phyloP scores from a whole-genome alignment of 768 basidiomycete genomes.

The Boletus rubroflammeus region DNA sequence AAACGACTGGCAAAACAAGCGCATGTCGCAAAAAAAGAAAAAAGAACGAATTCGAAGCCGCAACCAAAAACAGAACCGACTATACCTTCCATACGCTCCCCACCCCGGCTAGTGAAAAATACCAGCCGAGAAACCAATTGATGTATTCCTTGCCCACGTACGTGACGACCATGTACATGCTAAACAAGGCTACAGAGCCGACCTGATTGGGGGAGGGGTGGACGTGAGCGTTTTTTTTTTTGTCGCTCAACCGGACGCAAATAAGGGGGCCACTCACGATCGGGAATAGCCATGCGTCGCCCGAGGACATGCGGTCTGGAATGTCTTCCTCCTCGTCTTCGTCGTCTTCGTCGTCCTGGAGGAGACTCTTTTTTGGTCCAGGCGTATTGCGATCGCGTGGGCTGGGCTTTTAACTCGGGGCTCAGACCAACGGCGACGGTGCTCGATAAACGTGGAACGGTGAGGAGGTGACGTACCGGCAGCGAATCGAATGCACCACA shows the following conservation, averaged over 20 bases:
- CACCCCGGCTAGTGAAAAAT: constrained; percentile 63
- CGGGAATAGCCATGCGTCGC: constrained; percentile 74
- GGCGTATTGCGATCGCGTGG: neutral
- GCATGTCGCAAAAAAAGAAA: neutral
- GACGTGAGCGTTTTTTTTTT: neutral
- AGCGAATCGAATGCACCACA: constrained; percentile 67
- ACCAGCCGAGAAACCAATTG: constrained; percentile 75
- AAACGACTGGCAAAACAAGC: neutral
- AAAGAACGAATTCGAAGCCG: neutral
- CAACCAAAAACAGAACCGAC: neutral
- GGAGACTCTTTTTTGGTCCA: constrained; percentile 9
- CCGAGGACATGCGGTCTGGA: constrained; percentile 57
- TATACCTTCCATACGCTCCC: constrained; percentile 64
- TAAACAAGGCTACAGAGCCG: constrained; percentile 66
- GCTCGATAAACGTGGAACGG: neutral
- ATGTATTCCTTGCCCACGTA: constrained; percentile 80
- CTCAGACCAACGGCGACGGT: neutral
- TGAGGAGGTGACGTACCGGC: constrained; percentile 43
- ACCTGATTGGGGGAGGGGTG: constrained; percentile 38
- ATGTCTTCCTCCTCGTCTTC: constrained; percentile 53
- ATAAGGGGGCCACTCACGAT: constrained; percentile 44
- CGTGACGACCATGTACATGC: constrained; percentile 66
- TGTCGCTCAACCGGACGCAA: neutral
- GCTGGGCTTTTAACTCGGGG: constrained; percentile 5
- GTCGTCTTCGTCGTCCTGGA: constrained; percentile 37